These are phyloP conservation scores for Leishmania aethiopica DNA, from an alignment of 208 protist species.

Conservation along the genomic window DNA sequence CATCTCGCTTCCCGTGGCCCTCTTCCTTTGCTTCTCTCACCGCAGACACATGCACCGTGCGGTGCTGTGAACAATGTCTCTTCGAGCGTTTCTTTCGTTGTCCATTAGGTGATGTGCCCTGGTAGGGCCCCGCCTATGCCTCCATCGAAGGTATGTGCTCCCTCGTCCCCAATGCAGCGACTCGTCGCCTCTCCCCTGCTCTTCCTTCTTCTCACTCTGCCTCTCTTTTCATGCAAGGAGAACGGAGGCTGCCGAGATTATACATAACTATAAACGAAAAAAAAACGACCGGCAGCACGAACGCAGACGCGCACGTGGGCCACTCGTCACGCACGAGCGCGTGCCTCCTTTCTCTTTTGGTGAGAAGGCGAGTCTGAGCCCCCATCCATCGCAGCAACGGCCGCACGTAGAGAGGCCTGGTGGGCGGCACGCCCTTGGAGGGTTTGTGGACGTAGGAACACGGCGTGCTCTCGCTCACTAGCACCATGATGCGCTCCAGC, in stretches of 20 bases:
- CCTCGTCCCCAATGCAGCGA: background rate
- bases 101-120: background rate
- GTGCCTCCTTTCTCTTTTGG: background rate
- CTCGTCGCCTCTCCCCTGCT: background rate
- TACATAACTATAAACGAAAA: background rate
- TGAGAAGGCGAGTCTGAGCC: background rate
- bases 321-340: background rate
- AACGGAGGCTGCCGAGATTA: background rate
- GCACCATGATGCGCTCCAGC: slow-evolving; percentile 50
- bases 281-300: background rate
- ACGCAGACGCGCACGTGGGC: background rate
- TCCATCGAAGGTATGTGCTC: background rate
- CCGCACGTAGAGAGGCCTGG: background rate
- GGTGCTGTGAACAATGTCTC: background rate
- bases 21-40: background rate
- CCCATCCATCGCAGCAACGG: background rate
- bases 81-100: background rate
- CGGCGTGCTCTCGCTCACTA: background rate
- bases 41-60: background rate
- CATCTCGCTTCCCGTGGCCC: background rate
- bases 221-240: background rate
- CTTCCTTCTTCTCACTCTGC: background rate
- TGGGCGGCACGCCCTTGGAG: background rate
- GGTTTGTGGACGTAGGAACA: background rate
- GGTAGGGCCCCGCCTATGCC: background rate